Evolutionary conservation across 116 monocot species (phyloP).

Genomic region (Cymodocea nodosa): DNA sequence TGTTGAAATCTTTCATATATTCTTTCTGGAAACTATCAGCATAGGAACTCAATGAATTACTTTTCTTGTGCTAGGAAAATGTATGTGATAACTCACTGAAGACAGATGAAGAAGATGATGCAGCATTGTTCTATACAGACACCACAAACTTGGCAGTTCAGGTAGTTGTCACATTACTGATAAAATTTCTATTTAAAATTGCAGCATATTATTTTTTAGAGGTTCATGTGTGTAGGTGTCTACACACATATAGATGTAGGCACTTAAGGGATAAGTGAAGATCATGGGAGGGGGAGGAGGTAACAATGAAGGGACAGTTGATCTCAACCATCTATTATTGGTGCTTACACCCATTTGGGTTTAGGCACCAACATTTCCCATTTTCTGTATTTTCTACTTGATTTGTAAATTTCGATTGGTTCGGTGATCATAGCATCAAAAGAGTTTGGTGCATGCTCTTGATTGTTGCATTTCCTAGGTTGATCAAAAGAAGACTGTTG

Average conservation of each 20-base stretch:
- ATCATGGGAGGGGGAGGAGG: too few species aligned
- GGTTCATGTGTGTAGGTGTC: too few species aligned
- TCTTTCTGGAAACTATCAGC: background rate
- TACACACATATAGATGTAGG: too few species aligned
- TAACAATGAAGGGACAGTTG: too few species aligned
- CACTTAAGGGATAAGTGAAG: too few species aligned
- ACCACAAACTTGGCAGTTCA: constrained; percentile 73
- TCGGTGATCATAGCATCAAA: background rate
- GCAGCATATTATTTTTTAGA: background rate
- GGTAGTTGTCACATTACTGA: constrained; percentile 25
- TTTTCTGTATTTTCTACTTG: too few species aligned
- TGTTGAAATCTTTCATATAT: background rate
- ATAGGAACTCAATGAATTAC: background rate
- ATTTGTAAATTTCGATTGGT: background rate
- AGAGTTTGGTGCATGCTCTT: background rate
- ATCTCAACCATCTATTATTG: too few species aligned
- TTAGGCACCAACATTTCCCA: too few species aligned
- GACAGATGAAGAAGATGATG: constrained; percentile 61
- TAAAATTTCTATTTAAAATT: background rate
- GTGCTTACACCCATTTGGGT: too few species aligned
- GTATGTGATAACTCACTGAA: constrained; percentile 12
- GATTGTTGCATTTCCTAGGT: constrained; percentile 30
- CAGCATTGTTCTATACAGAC: constrained; percentile 68
- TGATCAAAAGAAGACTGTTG: constrained; percentile 64
- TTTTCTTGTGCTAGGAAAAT: constrained; percentile 27